Evolutionary conservation across 2,329 filamentous ascomycete genomes (phyloP), one percentile per base, ranked within the genome.

Genomic region (Talaromyces sp.): DNA sequence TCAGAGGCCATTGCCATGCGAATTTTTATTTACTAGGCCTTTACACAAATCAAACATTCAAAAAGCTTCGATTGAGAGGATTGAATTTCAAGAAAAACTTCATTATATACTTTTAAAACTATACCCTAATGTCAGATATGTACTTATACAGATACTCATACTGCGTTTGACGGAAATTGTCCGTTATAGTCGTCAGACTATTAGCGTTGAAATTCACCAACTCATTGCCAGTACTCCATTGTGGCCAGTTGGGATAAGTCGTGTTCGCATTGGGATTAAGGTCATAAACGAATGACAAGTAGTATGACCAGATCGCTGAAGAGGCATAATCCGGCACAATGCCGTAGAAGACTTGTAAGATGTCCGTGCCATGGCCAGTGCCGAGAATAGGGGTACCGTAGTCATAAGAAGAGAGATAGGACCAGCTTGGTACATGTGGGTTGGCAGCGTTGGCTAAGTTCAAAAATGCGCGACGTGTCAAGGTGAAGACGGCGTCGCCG

Each of bases 401-500:
- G 79, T 89, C 77, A 77, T 93, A 93, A 0, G 87, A 89, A 0
- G 88, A 79, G 1, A 95, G 83, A 77, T 93, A 95, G 0, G 89
- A 91, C 90, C 90, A 95, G 1, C 82, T 79, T 0, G 87, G 87
- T 0, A 92, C 86, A 37, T 76, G 70, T 0, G 88, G 87, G 67
- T 87, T 83, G 13, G 80, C 77, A 1, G 77, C 62, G 0, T 74
- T 71, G 1, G 86, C 75, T 0, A 72, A 65, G 13, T 82, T 72
- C 25, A 95, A 84, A 74, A 91, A 88, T 5, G 83, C 67, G 17
- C 91, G 87, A 1, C 91, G 86, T 0, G 87, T 86, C 0, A 95
- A 81, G 0, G 89, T 93, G 77, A 95, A 94, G 1, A 86, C 86
- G 0, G 92, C 71, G 72, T 95, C 91, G 15, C 91, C 91, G 0